A percentile compares a stretch with the other conserved stretches of the same genome.
Evolutionary conservation across 2,329 filamentous ascomycete species (phyloP).

Genomic region (Fusarium sarcochroum): DNA sequence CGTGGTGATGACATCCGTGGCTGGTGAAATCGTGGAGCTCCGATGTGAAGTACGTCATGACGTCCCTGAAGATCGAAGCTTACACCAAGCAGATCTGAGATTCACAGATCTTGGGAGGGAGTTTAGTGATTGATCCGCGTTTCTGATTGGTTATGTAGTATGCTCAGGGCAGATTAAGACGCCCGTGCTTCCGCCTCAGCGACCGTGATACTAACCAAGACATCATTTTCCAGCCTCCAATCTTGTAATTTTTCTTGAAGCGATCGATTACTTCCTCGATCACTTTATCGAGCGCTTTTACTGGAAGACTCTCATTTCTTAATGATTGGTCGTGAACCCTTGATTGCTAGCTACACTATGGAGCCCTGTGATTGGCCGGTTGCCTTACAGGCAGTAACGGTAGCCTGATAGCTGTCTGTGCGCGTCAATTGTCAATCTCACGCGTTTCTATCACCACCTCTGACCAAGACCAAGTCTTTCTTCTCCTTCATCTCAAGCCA

Average conservation of each 20-base stretch:
- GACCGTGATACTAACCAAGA: background rate
- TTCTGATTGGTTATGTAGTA: conserved; percentile 17
- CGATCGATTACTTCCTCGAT: no score
- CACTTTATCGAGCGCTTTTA: no score
- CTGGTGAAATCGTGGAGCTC: conserved; percentile 29
- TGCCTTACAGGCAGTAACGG: conserved; percentile 19
- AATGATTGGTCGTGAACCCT: no score
- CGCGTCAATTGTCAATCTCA: conserved; percentile 36
- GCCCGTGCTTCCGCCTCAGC: conserved; percentile 2
- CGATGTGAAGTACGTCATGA: conserved; percentile 54
- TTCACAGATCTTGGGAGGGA: conserved; percentile 16
- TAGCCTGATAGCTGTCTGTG: conserved; percentile 10
- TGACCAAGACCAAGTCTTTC: background rate
- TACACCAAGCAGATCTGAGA: conserved; percentile 42
- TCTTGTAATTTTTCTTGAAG: no score
- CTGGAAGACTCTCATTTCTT: no score
- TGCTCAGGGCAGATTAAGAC: background rate
- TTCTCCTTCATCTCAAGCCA: background rate
- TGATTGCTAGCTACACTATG: background rate
- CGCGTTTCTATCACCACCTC: conserved; percentile 28
- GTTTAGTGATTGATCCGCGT: background rate
- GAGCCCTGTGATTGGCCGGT: conserved; percentile 32
- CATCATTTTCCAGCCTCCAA: background rate
- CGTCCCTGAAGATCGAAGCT: conserved; percentile 50
- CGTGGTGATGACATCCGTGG: conserved; percentile 45